Evolutionary conservation across 768 basidiomycete genomes (phyloP), one percentile per base, ranked within the genome.

Genomic region (Suillus subalutaceus): DNA sequence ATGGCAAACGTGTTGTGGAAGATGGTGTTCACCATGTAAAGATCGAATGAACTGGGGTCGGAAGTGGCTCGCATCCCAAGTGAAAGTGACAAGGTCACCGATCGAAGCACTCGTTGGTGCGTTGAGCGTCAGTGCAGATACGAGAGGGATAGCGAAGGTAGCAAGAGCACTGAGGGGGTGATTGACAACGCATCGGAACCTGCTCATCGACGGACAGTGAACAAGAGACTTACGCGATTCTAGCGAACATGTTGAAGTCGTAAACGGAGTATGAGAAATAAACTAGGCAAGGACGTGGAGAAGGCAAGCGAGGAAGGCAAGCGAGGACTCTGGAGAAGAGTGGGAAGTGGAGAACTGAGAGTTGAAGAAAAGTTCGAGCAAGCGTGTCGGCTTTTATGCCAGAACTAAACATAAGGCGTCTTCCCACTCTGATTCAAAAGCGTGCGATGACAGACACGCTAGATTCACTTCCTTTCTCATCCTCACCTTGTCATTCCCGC

Each of bases 1-100:
- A 91, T 80, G 56, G 84, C 88, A 58, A 82, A 85, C 0, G 79
- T 63, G 64, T 85, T 75, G 77, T 89, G 79, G 82, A 90, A 90
- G 1, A 37, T 30, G 0, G 69, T 20, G 75, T 88, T 87, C 58
- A 68, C 61, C 63, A 90, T 75, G 73, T 85, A 80, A 18, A 90
- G 41, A 23, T 83, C 78, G 71, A 83, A 86, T 5, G 65, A 62
- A 0, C 59, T 3, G 0, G 85, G 79, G 69, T 91, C 89, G 12
- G 70, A 67, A 3, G 79, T 65, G 0, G 57, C n/a, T 50, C 13
- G 77, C 75, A 2, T 78, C 74, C 89, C 89, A 90, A 0, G 70
- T 77, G 62, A 90, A 68, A 23, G 82, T 86, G 15, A 82, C 70
- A 0, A 57, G 0, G 0, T 76, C 77, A 43, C 74, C 78, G 6